Evolutionary conservation across 305 asterid species (phyloP).

Genomic region (Fraxinus latifolia): DNA sequence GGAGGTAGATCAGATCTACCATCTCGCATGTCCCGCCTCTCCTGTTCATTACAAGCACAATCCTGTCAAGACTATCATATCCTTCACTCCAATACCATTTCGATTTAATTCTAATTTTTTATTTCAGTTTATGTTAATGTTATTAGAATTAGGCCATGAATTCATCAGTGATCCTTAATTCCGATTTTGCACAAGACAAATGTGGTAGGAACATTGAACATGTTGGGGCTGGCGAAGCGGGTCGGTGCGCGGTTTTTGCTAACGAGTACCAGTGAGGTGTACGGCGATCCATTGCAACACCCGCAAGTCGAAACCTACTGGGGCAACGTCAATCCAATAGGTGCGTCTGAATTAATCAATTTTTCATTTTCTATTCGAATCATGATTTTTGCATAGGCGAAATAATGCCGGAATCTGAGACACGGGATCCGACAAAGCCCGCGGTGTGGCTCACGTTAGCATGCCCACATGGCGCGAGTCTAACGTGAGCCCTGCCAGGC

Average conservation of each 20-base stretch:
- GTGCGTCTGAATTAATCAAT: constrained; percentile 26
- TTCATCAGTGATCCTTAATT: constrained; percentile 38
- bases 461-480: not conserved
- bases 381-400: not conserved
- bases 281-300: constrained; percentile 73
- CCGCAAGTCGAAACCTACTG: constrained; percentile 82
- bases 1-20: constrained; percentile 98
- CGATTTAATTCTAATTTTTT: not conserved
- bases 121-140: not conserved
- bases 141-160: not conserved
- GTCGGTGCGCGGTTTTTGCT: constrained; percentile 78
- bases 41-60: constrained; percentile 96
- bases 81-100: constrained; percentile 35
- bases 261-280: constrained; percentile 82
- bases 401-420: constrained; percentile 8
- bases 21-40: constrained; percentile 95
- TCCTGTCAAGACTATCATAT: constrained; percentile 93
- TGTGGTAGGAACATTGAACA: constrained; percentile 77
- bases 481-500: constrained; percentile 24
- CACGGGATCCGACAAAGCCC: not conserved
- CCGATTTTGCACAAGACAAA: constrained; percentile 56
- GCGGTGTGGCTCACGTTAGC: constrained; percentile 27
- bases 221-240: constrained; percentile 78
- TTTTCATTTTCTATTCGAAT: not conserved
- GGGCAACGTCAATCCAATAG: constrained; percentile 83